Percentiles rank a stretch among this genome's conserved stretches.
Evolutionary conservation across 805 yeast species (phyloP).

Genomic region (Metschnikowia kunwiensis): DNA sequence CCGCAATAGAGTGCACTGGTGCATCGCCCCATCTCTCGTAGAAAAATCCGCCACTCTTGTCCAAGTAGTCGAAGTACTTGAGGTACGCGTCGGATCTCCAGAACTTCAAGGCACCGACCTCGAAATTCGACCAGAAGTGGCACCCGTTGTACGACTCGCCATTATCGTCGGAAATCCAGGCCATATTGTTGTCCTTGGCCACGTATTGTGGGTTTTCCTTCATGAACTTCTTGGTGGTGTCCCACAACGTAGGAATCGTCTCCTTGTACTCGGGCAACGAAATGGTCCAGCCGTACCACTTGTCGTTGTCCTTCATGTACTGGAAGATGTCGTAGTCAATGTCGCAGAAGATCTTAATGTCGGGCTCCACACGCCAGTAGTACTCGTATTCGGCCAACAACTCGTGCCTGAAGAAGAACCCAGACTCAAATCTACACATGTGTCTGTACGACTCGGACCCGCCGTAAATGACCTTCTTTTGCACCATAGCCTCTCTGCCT

Average conservation of each 20-base stretch:
- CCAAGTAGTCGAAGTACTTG: constrained; percentile 70
- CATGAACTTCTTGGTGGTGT: constrained; percentile 66
- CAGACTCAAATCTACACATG: constrained; percentile 91
- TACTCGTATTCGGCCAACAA: constrained; percentile 73
- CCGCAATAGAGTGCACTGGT: constrained; percentile 88
- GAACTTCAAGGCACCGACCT: constrained; percentile 68
- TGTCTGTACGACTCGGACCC: constrained; percentile 76
- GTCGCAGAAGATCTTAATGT: constrained; percentile 76
- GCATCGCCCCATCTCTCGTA: constrained; percentile 96
- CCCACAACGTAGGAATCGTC: constrained; percentile 86
- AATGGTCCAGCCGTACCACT: constrained; percentile 85
- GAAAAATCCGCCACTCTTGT: constrained; percentile 85
- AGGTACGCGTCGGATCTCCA: constrained; percentile 73
- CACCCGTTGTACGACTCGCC: constrained; percentile 75
- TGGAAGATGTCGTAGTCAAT: constrained; percentile 83
- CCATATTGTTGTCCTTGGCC: constrained; percentile 62
- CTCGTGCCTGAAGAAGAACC: constrained; percentile 81
- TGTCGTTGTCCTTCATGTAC: constrained; percentile 69
- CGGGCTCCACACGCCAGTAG: constrained; percentile 96
- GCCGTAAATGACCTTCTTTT: constrained; percentile 65
- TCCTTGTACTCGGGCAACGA: constrained; percentile 76
- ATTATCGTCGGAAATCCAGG: constrained; percentile 64
- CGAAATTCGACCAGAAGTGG: constrained; percentile 92
- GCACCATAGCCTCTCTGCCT: constrained; percentile 57
- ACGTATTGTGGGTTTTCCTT: constrained; percentile 57